phyloP scores from a whole-genome alignment of 1,284 basidiomycete species.

The Dichomitus squalens region DNA sequence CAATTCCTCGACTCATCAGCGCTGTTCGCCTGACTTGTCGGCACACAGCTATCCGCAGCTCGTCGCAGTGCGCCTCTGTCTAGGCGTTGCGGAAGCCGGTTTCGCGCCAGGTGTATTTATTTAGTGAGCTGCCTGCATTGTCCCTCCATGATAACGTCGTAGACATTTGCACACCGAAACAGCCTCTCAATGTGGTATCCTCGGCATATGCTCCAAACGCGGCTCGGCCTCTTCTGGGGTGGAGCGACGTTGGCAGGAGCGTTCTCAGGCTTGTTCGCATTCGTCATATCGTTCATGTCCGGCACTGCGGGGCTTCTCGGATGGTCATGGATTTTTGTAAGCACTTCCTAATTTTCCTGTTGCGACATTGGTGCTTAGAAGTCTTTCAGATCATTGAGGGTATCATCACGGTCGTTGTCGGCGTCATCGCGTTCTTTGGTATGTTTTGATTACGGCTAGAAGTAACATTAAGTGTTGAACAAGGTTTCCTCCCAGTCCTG shows the following conservation, averaged over 20 bases:
- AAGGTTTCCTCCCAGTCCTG: constrained; percentile 38
- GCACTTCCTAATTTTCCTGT: constrained; percentile 8
- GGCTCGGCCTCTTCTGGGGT: constrained; percentile 36
- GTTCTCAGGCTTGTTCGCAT: constrained; percentile 40
- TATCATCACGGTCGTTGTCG: constrained; percentile 52
- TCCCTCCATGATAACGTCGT: too few species aligned
- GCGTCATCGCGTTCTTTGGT: constrained; percentile 50
- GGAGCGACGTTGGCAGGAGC: constrained; percentile 36
- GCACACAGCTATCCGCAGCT: constrained; percentile 58
- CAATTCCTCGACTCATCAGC: not conserved
- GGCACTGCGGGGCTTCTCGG: constrained; percentile 39
- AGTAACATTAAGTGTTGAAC: not conserved
- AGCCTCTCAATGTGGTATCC: constrained; percentile 36
- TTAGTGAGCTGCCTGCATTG: constrained; percentile 37
- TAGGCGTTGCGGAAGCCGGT: constrained; percentile 71
- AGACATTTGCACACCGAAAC: too few species aligned
- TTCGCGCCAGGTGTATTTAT: constrained; percentile 70
- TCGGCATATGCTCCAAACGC: constrained; percentile 32
- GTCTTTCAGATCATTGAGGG: constrained; percentile 55
- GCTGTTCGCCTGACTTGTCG: too few species aligned
- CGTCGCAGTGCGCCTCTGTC: constrained; percentile 56
- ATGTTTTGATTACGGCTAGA: constrained; percentile 9
- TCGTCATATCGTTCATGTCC: constrained; percentile 43
- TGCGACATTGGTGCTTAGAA: not conserved
- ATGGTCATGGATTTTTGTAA: constrained; percentile 51